Base-by-base conservation (phyloP, 345 rosid species). In the Eucalyptus melliodora region DNA sequence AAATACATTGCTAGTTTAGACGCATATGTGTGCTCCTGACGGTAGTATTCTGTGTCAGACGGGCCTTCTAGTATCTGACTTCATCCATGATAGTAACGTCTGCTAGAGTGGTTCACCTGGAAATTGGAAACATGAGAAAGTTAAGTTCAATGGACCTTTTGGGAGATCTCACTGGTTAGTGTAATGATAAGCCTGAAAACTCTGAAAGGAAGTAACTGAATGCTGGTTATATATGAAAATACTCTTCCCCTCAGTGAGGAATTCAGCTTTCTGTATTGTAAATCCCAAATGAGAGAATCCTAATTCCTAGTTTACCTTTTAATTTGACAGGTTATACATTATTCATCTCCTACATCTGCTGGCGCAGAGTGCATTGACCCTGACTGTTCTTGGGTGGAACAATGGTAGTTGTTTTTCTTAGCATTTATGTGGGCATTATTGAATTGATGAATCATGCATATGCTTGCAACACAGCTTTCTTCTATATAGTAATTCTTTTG, bases 301-400 rank as follows among this genome's bases (percentile, higher is more conserved):
- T 53, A 42, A 87, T 87, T 87, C 65, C 88, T 23, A 44, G 16
- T 65, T 65, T 60, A 50, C 51, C 26, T 56, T 56, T 44, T 88
- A 47, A 45, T 69, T 92, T 55, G 44, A 62, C 94, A 97, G 99
- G 95, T 93, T 49, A 97, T 97, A 88, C 88, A 91, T 77, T 97
- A 94, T 91, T 95, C 97, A 1, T 95, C 98, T 24, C 95, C 95
- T 23, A 93, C 95, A 87, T 97, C 99, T 88, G 99, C 99, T 85
- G 99, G 98, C 88, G 99, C 98, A 11, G 95, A 93, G 90, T 96
- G 98, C 92, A 94, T 97, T 90, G 99, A 93, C 94, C 96, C 94
- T 59, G 92, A 90, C 91, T 97, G 98, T 90, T 89, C 94, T 88
- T 97, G 99, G 99, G 96, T 97, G 88, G 98, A 97, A 91, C 99